Base-by-base conservation (phyloP, 228 moss, liverwort and hornwort species). In the Sphagnum fallax region DNA sequence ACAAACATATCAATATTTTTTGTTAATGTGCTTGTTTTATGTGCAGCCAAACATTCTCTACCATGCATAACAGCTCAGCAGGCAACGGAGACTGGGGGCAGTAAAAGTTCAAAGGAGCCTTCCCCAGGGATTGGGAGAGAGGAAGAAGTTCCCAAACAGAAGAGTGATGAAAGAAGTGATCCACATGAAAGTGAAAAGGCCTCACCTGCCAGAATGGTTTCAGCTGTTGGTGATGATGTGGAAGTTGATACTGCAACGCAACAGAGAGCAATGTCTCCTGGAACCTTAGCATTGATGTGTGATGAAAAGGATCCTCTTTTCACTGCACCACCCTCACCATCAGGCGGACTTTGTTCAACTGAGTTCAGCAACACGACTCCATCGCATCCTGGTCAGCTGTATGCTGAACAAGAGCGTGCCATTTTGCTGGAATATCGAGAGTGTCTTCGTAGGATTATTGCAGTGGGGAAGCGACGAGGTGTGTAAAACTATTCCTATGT, bases 221-320 rank as follows among this genome's bases (percentile, higher is more conserved):
- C 72, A 51, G 74, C 72, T 60, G 68, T 75, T 11, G 72, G 80
- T 61, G 86, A 90, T 62, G 84, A 93, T 61, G 82, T 76, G 53
- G 90, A 87, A 16, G 50, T 61, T 50, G 88, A 90, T 60, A 76
- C 16, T 60, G 73, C 65, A 7, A 77, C 72, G 52, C 78, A 79
- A 70, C 72, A 78, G 66, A 80, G 86, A 73, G 77, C 89, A 0
- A 82, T 90, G 88, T 93, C 91, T 5, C 93, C 97, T 4, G 93
- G 90, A 74, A 97, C 90, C 2, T 70, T 88, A 32, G 97, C 91
- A 8, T 69, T 93, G 70, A 88, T 97, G 90, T 93, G 97, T 71
- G 91, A 97, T 70, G 97, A 97, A 78, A 90, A 90, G 72, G 91
- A 97, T 18, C 83, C 91, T 0, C 72, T 93, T 70, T 87, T 86